Conservation (phyloP, 2,329 filamentous ascomycete species). For the Cladophialophora bantiana region DNA sequence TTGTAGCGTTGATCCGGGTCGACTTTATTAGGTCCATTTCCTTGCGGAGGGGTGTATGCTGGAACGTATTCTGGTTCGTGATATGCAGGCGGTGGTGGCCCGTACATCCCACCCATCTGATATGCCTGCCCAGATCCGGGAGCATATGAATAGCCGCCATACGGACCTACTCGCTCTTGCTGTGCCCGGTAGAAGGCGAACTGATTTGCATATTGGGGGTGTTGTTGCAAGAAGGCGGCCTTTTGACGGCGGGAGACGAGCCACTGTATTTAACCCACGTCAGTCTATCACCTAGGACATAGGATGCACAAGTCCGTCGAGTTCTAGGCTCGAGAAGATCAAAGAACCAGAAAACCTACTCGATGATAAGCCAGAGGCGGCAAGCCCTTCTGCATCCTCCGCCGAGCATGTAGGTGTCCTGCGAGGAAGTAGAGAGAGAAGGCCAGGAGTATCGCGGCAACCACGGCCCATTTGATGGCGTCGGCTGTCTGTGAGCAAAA, state of each 20-base stretch:
- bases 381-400: slow-evolving; percentile 69
- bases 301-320: not conserved
- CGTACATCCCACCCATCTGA: slow-evolving; percentile 39
- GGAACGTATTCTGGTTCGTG: slow-evolving; percentile 39
- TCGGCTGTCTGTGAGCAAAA: slow-evolving; percentile 60
- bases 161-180: slow-evolving; percentile 21
- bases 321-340: not conserved
- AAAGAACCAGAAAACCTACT: slow-evolving; percentile 51
- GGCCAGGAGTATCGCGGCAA: slow-evolving; percentile 66
- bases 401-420: slow-evolving; percentile 74
- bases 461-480: slow-evolving; percentile 75
- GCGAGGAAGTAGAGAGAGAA: slow-evolving; percentile 69
- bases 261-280: slow-evolving; percentile 44
- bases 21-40: slow-evolving; percentile 39
- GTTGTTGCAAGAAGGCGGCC: slow-evolving; percentile 29
- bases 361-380: slow-evolving; percentile 73
- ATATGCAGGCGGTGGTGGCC: slow-evolving; percentile 39
- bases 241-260: slow-evolving; percentile 51
- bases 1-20: slow-evolving; percentile 41
- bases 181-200: slow-evolving; percentile 48
- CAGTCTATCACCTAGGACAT: not conserved
- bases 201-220: slow-evolving; percentile 41
- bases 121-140: slow-evolving; percentile 30
- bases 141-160: slow-evolving; percentile 13
- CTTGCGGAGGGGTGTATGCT: slow-evolving; percentile 39